A percentile compares a stretch with the other conserved stretches of the same genome.
These are phyloP conservation scores for Xerocomus potaroensis DNA, from an alignment of 768 basidiomycete genomes.

Conservation along the genomic window DNA sequence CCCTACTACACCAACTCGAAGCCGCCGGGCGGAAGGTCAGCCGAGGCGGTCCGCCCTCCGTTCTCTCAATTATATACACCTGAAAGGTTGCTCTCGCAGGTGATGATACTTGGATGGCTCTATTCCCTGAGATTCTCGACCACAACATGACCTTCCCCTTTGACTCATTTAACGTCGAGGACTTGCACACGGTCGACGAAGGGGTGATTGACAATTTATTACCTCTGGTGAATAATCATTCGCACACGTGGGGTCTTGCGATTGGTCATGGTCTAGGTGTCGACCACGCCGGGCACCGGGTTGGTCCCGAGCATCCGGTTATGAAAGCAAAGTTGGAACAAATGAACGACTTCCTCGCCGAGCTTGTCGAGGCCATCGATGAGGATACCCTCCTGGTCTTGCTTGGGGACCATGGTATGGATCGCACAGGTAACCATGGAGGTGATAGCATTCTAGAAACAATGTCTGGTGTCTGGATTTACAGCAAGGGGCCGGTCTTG, in stretches of 20 bases:
- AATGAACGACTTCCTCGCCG: slow-evolving; percentile 76
- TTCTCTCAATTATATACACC: slow-evolving; percentile 2
- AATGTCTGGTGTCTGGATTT: slow-evolving; percentile 85
- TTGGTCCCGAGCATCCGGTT: slow-evolving; percentile 82
- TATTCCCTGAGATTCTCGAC: slow-evolving; percentile 76
- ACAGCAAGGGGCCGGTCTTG: slow-evolving; percentile 68
- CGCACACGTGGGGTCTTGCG: slow-evolving; percentile 74
- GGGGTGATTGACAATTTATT: slow-evolving; percentile 85
- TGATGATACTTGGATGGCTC: slow-evolving; percentile 93
- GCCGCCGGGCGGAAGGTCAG: slow-evolving; percentile 56
- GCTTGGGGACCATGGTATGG: slow-evolving; percentile 98
- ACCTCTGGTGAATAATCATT: slow-evolving; percentile 58
- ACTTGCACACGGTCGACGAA: slow-evolving; percentile 91
- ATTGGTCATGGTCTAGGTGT: slow-evolving; percentile 94
- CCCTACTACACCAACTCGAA: slow-evolving; percentile 69
- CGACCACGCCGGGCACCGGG: slow-evolving; percentile 93
- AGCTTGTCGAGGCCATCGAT: slow-evolving; percentile 71
- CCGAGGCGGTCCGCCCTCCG: neutral
- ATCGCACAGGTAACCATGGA: slow-evolving; percentile 89
- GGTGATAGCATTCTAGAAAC: slow-evolving; percentile 87
- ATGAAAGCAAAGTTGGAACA: slow-evolving; percentile 85
- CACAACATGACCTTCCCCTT: slow-evolving; percentile 76
- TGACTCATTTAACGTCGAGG: slow-evolving; percentile 98
- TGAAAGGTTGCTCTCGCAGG: slow-evolving; percentile 84
- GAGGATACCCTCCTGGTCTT: slow-evolving; percentile 89